Evolutionary conservation across 176 grass and related monocot genomes (phyloP).

Genomic region (Dendrocalamus sinicus): DNA sequence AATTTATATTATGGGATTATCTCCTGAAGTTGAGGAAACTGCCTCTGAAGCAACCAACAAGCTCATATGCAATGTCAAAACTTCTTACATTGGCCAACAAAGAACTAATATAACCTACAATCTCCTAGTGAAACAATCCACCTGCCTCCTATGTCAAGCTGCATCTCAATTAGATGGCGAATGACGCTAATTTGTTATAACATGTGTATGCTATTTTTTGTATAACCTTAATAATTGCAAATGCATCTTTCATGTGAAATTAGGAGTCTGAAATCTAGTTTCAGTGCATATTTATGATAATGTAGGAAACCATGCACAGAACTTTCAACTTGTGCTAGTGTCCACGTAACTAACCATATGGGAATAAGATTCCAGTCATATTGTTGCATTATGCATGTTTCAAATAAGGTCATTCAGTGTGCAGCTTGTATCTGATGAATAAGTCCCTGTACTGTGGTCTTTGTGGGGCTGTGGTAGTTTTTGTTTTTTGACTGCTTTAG

Average conservation of each 20-base stretch:
- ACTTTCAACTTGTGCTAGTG: not conserved
- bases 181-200: not conserved
- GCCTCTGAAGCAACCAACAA: not conserved
- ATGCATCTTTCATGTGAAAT: not conserved
- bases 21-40: not conserved
- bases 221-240: not conserved
- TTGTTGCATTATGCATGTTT: not conserved
- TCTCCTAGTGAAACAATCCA: not conserved
- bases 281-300: not conserved
- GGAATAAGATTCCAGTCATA: not conserved
- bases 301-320: not conserved
- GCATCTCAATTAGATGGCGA: not conserved
- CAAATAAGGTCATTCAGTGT: not conserved
- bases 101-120: not conserved
- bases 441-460: too few species aligned
- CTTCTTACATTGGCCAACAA: not conserved
- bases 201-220: not conserved
- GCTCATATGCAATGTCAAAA: not conserved
- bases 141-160: not conserved
- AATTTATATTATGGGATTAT: not conserved
- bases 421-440: not conserved
- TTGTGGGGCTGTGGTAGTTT: too few species aligned
- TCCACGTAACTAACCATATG: not conserved
- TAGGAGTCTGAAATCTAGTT: not conserved
- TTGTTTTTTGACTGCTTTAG: too few species aligned